phyloP scores from a whole-genome alignment of 305 asterid genomes.

The Nicotiana rustica region DNA sequence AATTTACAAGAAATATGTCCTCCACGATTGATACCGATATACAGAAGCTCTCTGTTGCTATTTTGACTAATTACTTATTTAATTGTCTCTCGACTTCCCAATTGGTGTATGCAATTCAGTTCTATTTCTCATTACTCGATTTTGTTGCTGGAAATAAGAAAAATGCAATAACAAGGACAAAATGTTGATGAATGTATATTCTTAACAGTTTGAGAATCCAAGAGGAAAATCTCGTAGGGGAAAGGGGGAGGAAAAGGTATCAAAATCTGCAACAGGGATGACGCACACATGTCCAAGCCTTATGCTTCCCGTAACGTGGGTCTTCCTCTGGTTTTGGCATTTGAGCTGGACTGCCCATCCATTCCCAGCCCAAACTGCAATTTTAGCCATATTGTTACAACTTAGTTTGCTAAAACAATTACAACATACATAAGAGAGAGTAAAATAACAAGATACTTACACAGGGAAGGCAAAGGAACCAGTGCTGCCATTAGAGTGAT shows the following conservation, averaged over 20 bases:
- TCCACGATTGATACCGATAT: neutral
- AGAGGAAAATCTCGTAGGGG: neutral
- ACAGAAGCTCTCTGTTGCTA: conserved; percentile 8
- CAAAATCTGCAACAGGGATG: conserved; percentile 71
- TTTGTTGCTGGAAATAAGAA: conserved; percentile 19
- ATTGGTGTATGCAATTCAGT: neutral
- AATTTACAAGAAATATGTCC: neutral
- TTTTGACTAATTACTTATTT: neutral
- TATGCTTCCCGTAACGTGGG: conserved; percentile 36
- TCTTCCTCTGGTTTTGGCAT: conserved; percentile 61
- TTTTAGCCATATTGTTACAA: neutral
- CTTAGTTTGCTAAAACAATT: neutral
- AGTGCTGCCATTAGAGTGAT: conserved; percentile 40
- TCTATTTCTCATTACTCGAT: neutral
- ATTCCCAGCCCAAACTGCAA: conserved; percentile 74
- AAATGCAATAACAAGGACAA: neutral
- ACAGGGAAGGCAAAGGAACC: conserved; percentile 51
- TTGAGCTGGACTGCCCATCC: conserved; percentile 90
- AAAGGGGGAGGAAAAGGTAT: neutral
- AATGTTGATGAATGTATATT: neutral
- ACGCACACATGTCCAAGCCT: conserved; percentile 42
- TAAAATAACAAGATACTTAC: conserved; percentile 24
- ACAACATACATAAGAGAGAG: too few species aligned
- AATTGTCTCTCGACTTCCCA: neutral
- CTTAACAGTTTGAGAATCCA: conserved; percentile 7